phyloP scores from a whole-genome alignment of 1,284 basidiomycete genomes.

The Tylopilus orsonianus region DNA sequence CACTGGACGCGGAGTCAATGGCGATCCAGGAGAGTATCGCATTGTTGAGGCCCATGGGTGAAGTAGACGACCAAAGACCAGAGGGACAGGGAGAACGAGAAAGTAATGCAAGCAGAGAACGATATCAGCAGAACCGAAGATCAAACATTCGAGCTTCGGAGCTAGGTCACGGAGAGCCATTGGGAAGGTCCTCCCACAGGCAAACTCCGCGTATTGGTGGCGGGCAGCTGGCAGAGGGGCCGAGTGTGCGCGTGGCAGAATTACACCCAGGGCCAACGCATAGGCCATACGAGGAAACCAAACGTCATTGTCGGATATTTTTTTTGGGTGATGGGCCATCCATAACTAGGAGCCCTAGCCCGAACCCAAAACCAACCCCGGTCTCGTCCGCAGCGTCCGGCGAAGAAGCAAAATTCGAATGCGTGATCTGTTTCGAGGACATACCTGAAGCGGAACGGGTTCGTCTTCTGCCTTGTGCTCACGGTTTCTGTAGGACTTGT shows the following conservation, averaged over 20 bases:
- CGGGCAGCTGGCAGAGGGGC: slow-evolving; percentile 1
- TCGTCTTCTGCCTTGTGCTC: slow-evolving; percentile 23
- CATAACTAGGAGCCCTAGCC: neutral
- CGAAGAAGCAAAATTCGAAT: slow-evolving; percentile 31
- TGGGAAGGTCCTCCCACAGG: neutral
- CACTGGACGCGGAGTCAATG: slow-evolving; percentile 7
- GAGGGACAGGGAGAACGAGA: neutral
- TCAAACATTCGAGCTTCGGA: too few relatives aligned
- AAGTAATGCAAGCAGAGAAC: neutral
- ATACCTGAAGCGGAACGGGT: slow-evolving; percentile 39
- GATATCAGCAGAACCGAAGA: neutral
- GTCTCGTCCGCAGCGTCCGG: slow-evolving; percentile 3
- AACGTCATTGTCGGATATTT: slow-evolving; percentile 30
- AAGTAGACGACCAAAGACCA: slow-evolving; percentile 5
- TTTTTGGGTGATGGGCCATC: slow-evolving; percentile 12
- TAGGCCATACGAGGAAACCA: slow-evolving; percentile 23
- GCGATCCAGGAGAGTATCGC: slow-evolving; percentile 17
- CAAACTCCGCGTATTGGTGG: neutral
- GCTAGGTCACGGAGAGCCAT: neutral
- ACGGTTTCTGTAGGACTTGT: slow-evolving; percentile 42
- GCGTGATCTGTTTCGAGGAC: slow-evolving; percentile 57
- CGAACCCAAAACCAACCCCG: neutral
- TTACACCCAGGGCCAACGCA: slow-evolving; percentile 1
- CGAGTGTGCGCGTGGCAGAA: slow-evolving; percentile 2
- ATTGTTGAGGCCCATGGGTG: slow-evolving; percentile 15